Conservation (phyloP, 768 basidiomycete genomes). For the Boletus reticuloceps region DNA sequence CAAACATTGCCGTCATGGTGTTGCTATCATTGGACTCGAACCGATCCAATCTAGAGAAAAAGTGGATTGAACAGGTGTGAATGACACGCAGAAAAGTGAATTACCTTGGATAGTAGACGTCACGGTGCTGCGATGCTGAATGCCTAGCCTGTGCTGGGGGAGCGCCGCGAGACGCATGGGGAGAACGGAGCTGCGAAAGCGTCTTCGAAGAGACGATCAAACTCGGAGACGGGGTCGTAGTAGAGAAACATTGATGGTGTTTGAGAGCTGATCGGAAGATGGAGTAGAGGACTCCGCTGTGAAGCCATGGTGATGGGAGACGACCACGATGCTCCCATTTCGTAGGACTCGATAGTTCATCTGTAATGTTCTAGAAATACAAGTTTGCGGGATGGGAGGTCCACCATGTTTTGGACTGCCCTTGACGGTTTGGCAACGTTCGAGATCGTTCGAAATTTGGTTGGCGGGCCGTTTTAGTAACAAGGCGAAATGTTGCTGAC, state of each 20-base stretch:
- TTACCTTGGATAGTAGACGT: constrained; percentile 23
- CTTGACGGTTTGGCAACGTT: constrained; percentile 3
- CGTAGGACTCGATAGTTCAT: constrained; percentile 1
- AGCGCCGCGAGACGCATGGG: background rate
- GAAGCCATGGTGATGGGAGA: background rate
- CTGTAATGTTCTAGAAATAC: background rate
- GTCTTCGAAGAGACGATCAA: constrained; percentile 3
- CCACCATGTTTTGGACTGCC: background rate
- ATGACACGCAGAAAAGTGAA: background rate
- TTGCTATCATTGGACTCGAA: too few relatives aligned
- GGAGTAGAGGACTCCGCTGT: too few relatives aligned
- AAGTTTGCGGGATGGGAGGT: background rate
- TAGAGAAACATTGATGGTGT: too few relatives aligned
- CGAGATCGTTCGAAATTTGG: background rate
- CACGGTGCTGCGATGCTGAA: background rate
- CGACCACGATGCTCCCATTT: background rate
- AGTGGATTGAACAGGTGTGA: background rate
- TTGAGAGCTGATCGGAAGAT: too few relatives aligned
- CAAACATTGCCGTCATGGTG: too few relatives aligned
- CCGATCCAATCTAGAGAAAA: constrained; percentile 19
- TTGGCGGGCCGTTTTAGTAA: too few relatives aligned
- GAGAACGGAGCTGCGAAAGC: constrained; percentile 20
- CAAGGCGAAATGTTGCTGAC: background rate
- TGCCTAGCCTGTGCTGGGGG: background rate
- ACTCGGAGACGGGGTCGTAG: too few relatives aligned